These are phyloP conservation scores for Meira miltonrushii DNA, from an alignment of 1,284 basidiomycete species.

Conservation along the genomic window DNA sequence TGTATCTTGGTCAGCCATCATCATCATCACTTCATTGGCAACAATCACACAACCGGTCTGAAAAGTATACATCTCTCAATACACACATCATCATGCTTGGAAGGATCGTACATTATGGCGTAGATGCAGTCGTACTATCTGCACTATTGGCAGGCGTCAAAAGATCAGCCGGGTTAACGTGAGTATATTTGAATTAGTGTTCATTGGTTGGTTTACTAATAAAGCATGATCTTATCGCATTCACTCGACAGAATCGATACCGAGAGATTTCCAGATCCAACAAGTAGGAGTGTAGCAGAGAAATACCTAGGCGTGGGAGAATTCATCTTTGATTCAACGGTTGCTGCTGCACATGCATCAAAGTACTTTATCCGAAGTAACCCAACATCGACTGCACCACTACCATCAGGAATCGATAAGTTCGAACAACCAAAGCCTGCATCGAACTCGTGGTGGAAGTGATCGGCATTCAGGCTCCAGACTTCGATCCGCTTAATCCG, in stretches of 20 bases:
- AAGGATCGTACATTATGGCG: constrained; percentile 72
- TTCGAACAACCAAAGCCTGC: not conserved
- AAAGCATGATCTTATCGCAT: too few relatives aligned
- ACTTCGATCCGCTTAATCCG: not conserved
- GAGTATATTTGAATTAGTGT: constrained; percentile 61
- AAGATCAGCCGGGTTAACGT: constrained; percentile 59
- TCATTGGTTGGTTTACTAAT: not conserved
- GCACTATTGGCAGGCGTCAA: constrained; percentile 86
- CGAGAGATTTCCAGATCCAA: constrained; percentile 41
- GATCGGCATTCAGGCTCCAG: not conserved
- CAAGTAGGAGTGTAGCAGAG: constrained; percentile 68
- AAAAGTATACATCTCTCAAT: too few relatives aligned
- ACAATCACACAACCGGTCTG: too few relatives aligned
- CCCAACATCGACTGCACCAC: not conserved
- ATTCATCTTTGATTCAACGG: constrained; percentile 64
- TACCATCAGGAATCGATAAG: not conserved
- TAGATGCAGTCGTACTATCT: constrained; percentile 79
- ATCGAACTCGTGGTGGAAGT: constrained; percentile 3
- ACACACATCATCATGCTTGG: constrained; percentile 56
- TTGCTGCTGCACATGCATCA: constrained; percentile 36
- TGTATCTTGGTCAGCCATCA: too few relatives aligned
- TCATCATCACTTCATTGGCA: too few relatives aligned
- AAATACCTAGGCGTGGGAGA: constrained; percentile 81
- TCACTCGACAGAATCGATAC: too few relatives aligned
- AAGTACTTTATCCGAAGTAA: constrained; percentile 26